Percentiles rank a stretch among this genome's conserved stretches.
phyloP scores from a whole-genome alignment of 1,139 yeast genomes.

The Suhomyces taliae region DNA sequence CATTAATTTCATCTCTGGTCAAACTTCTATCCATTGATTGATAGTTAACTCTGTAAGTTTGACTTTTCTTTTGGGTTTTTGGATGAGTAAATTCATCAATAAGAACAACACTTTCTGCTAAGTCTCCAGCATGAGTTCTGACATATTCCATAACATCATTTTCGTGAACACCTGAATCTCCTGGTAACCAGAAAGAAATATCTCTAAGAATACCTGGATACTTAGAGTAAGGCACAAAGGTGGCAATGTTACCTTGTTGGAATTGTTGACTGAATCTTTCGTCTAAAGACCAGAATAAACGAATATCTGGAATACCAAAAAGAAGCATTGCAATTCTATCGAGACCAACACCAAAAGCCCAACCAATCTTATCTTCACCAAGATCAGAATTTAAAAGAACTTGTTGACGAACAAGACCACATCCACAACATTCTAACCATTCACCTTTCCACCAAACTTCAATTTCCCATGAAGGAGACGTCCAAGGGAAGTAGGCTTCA shows the following conservation, averaged over 20 bases:
- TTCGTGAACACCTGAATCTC: slow-evolving; percentile 54
- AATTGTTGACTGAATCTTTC: slow-evolving; percentile 78
- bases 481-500: slow-evolving; percentile 97
- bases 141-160: slow-evolving; percentile 95
- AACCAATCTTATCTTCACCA: slow-evolving; percentile 63
- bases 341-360: slow-evolving; percentile 98
- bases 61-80: slow-evolving; percentile 70
- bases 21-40: slow-evolving; percentile 95
- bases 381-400: slow-evolving; percentile 75
- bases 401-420: slow-evolving; percentile 84
- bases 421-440: slow-evolving; percentile 97
- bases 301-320: slow-evolving; percentile 92
- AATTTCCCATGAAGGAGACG: slow-evolving; percentile 97
- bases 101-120: slow-evolving; percentile 80
- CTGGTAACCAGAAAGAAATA: slow-evolving; percentile 86
- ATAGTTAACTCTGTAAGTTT: slow-evolving; percentile 86
- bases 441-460: slow-evolving; percentile 99
- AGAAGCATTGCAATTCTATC: slow-evolving; percentile 95
- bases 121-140: slow-evolving; percentile 79
- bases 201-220: slow-evolving; percentile 88
- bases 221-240: slow-evolving; percentile 86
- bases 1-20: slow-evolving; percentile 78
- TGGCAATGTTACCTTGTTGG: slow-evolving; percentile 57
- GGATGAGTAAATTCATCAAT: slow-evolving; percentile 87
- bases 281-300: slow-evolving; percentile 90